phyloP scores from a whole-genome alignment of 805 yeast genomes.

The Ogataea naganishii region DNA sequence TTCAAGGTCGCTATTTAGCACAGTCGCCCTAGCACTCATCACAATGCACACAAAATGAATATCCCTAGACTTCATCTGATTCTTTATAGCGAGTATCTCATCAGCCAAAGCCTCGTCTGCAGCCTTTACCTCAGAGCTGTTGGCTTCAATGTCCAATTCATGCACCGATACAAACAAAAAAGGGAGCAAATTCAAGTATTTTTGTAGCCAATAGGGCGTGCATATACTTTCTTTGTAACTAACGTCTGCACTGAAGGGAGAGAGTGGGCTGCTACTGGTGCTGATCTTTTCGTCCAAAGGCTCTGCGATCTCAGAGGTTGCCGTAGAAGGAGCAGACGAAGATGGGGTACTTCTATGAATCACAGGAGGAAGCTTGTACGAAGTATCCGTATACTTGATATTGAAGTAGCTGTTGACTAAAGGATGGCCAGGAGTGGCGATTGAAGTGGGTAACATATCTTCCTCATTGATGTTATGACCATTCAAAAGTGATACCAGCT shows the following conservation, averaged over 20 bases:
- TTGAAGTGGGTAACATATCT: conserved; percentile 8
- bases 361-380: conserved; percentile 2
- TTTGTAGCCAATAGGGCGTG: conserved; percentile 42
- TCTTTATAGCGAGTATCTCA: conserved; percentile 28
- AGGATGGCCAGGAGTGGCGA: conserved; percentile 1
- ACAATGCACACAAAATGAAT: conserved; percentile 28
- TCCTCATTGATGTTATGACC: conserved; percentile 17
- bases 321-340: not conserved
- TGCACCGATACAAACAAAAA: conserved; percentile 36
- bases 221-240: conserved; percentile 33
- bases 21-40: conserved; percentile 21
- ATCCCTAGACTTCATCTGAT: conserved; percentile 19
- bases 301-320: conserved; percentile 12
- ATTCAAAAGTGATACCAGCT: conserved; percentile 21
- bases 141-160: conserved; percentile 22
- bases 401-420: not conserved
- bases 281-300: too few relatives aligned
- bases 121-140: conserved; percentile 10
- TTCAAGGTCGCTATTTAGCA: conserved; percentile 22
- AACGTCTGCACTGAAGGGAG: conserved; percentile 37
- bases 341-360: not conserved
- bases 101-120: conserved; percentile 25
- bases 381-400: not conserved
- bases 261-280: too few relatives aligned
- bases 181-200: conserved; percentile 41